Evolutionary conservation across 2,329 filamentous ascomycete genomes (phyloP).

Genomic region (Colletotrichum sp.): DNA sequence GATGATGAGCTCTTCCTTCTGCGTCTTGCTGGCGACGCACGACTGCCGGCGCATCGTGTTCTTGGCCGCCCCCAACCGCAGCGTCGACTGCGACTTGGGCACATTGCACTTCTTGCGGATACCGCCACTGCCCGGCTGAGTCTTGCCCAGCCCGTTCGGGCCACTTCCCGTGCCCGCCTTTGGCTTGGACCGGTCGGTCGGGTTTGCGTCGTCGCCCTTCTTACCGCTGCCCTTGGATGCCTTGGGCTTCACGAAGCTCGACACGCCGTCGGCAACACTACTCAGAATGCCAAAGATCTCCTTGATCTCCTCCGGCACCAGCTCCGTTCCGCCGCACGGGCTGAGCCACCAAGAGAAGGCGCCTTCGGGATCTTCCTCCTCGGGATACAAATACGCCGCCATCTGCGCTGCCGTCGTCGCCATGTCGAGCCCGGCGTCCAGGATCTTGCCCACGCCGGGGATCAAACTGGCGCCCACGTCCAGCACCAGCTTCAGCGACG

Average conservation of each 20-base stretch:
- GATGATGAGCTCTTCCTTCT: constrained; percentile 20
- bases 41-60: constrained; percentile 22
- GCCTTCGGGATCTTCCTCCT: background rate
- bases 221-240: background rate
- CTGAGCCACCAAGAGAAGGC: constrained; percentile 1
- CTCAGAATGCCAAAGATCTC: background rate
- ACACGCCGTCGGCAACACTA: background rate
- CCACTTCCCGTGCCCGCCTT: background rate
- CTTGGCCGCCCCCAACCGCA: background rate
- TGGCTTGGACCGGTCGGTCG: background rate
- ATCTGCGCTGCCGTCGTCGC: background rate
- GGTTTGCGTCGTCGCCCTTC: constrained; percentile 6
- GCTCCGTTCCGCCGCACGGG: background rate
- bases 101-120: constrained; percentile 15
- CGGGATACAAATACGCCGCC: background rate
- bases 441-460: background rate
- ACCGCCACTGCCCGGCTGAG: background rate
- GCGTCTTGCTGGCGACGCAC: constrained; percentile 17
- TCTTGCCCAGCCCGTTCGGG: no score
- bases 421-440: background rate
- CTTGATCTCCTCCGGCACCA: constrained; percentile 6
- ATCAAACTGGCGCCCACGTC: background rate
- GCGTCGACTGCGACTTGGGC: background rate
- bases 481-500: background rate
- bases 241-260: constrained; percentile 8